Evolutionary conservation across 306 rosid genomes (phyloP).

Genomic region (Lathyrus tuberosus): DNA sequence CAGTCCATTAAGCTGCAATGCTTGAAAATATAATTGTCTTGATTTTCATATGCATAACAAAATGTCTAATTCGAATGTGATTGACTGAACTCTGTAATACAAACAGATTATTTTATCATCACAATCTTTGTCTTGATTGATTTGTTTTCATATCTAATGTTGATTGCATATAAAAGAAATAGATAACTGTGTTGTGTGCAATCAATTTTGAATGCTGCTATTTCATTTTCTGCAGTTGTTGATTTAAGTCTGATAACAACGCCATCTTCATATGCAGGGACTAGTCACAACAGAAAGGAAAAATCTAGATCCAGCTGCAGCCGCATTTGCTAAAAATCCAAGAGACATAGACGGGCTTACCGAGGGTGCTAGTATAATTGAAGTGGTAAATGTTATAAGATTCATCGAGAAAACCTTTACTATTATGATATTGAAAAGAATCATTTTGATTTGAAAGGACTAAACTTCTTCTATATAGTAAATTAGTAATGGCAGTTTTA

Average conservation of each 20-base stretch:
- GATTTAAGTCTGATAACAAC: constrained; percentile 23
- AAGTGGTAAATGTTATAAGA: constrained; percentile 75
- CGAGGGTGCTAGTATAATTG: constrained; percentile 87
- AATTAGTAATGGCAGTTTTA: constrained; percentile 29
- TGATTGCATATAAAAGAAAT: constrained; percentile 36
- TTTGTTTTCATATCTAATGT: constrained; percentile 26
- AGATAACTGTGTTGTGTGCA: constrained; percentile 28
- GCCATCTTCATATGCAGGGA: constrained; percentile 65
- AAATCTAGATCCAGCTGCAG: constrained; percentile 79
- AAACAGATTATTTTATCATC: background rate
- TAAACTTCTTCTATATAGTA: constrained; percentile 28
- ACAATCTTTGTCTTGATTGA: constrained; percentile 25
- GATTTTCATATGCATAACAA: constrained; percentile 26
- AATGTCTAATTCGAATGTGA: constrained; percentile 19
- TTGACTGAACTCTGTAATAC: constrained; percentile 25
- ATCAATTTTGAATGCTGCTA: constrained; percentile 15
- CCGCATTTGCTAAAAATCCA: constrained; percentile 86
- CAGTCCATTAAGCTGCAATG: constrained; percentile 31
- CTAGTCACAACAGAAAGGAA: constrained; percentile 85
- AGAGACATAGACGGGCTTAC: constrained; percentile 72
- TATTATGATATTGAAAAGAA: constrained; percentile 17
- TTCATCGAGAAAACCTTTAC: constrained; percentile 30
- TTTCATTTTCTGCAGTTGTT: constrained; percentile 24
- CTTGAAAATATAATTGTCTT: constrained; percentile 10
- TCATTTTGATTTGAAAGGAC: constrained; percentile 30